Evolutionary conservation across 2,329 filamentous ascomycete genomes (phyloP).

Genomic region (Diplodia seriata): DNA sequence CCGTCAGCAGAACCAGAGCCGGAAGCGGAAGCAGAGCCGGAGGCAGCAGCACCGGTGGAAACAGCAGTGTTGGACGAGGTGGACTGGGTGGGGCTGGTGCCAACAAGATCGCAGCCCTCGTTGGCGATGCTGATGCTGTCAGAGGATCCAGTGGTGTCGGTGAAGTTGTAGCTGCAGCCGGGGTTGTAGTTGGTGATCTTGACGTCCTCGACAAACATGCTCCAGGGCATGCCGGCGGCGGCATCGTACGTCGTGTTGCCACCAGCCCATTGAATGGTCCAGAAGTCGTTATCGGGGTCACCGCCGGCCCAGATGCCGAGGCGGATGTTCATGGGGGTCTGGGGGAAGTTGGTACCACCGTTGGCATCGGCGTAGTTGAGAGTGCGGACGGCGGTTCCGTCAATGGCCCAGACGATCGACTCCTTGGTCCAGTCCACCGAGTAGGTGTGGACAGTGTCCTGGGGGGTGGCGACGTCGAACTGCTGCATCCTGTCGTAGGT

Average conservation of each 20-base stretch:
- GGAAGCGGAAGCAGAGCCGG: neutral
- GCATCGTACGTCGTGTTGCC: constrained; percentile 58
- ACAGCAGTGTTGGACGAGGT: constrained; percentile 4
- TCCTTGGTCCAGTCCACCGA: constrained; percentile 75
- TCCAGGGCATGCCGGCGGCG: constrained; percentile 55
- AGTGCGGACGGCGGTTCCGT: constrained; percentile 69
- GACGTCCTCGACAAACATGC: constrained; percentile 60
- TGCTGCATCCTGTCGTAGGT: constrained; percentile 73
- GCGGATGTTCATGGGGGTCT: constrained; percentile 72
- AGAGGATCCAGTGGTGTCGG: constrained; percentile 56
- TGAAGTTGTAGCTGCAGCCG: constrained; percentile 58
- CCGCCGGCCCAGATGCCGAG: constrained; percentile 59
- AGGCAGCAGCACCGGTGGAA: neutral
- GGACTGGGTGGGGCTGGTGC: constrained; percentile 3
- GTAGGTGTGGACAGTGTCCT: constrained; percentile 69
- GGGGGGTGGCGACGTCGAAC: constrained; percentile 65
- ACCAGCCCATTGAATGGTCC: constrained; percentile 72
- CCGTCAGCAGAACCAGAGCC: neutral
- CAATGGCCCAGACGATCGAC: constrained; percentile 71
- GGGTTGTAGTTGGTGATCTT: constrained; percentile 61
- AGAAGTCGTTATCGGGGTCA: constrained; percentile 54
- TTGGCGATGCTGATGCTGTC: constrained; percentile 53
- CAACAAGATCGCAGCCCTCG: neutral
- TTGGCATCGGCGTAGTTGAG: constrained; percentile 64
- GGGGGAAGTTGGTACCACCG: constrained; percentile 70